A percentile compares a stretch with the other conserved stretches of the same genome.
Conservation (phyloP, 2,329 filamentous ascomycete species). For the Pyrenochaeta sp. region DNA sequence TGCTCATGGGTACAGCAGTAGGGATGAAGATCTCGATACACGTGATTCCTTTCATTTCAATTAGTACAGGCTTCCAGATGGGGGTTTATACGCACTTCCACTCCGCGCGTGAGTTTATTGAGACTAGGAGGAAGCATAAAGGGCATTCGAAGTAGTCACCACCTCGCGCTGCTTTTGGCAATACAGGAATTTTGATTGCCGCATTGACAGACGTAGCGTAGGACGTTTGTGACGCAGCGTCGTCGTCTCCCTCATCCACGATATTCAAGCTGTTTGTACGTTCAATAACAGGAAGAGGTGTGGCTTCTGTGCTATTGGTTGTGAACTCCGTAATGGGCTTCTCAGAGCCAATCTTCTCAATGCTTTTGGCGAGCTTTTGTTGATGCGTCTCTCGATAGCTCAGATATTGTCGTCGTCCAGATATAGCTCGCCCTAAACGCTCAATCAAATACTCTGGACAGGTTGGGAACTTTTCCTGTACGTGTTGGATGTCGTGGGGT, state of each 20-base stretch:
- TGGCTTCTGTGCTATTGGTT: conserved; percentile 23
- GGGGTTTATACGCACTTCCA: conserved; percentile 27
- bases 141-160: conserved; percentile 41
- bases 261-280: conserved; percentile 8
- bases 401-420: conserved; percentile 41
- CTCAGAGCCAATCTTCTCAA: conserved; percentile 28
- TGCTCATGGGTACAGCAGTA: conserved; percentile 32
- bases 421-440: conserved; percentile 41
- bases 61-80: neutral
- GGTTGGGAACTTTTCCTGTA: conserved; percentile 29
- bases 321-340: conserved; percentile 24
- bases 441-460: conserved; percentile 18
- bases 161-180: conserved; percentile 28
- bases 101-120: conserved; percentile 16
- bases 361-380: conserved; percentile 32
- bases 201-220: conserved; percentile 32
- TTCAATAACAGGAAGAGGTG: conserved; percentile 10
- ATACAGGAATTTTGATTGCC: conserved; percentile 27
- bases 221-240: conserved; percentile 34
- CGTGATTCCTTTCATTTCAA: conserved; percentile 20
- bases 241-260: conserved; percentile 21
- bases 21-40: conserved; percentile 33
- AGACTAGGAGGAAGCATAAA: conserved; percentile 36
- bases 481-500: conserved; percentile 35
- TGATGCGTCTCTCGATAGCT: conserved; percentile 44